Evolutionary conservation across 2,329 filamentous ascomycete genomes (phyloP), one percentile per base, ranked within the genome.

Genomic region (Botrytis fabae): DNA sequence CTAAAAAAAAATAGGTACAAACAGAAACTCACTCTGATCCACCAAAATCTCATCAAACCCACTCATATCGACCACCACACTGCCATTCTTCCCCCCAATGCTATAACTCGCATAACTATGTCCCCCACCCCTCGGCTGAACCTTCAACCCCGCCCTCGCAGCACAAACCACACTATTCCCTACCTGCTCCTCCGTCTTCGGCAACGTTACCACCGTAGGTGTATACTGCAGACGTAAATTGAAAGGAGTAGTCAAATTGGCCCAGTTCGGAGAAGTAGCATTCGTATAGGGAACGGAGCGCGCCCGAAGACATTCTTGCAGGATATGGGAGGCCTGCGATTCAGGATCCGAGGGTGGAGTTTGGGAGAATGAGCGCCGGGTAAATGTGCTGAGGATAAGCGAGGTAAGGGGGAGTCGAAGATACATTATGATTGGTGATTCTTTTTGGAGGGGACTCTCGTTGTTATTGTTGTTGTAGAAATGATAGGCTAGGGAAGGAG

Each of bases 41-140:
- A 90, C 86, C 40, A 78, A 80, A 77, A 90, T 87, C 48, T 83
- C 75, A 73, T 87, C 82, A 48, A 90, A 81, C 54, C 87, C 85
- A 72, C 82, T 79, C 73, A 91, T 80, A 76, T 90, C 88, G 75
- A 91, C 83, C 73, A 86, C 83, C 9, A 90, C 80, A 25, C 81
- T 83, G 25, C 86, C 87, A 75, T 88, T 82, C 9, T 82, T 80
- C 22, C 88, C 88, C 0, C 87, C 87, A 0, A 66, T 76, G 6
- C 74, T 76, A 51, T 63, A 86, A 44, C 85, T 87, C 0, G 81
- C 87, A 78, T 87, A 89, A 46, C 84, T 86, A 78, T 89, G 87
- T 0, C 87, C 87, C 22, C 87, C 87, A 46, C 84, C 83, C 74
- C 84, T 85, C 2, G 86, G 81, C 59, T 86, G 85, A 4, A 88